phyloP scores from a whole-genome alignment of 305 asterid genomes.

The Caryopteris hybrid region DNA sequence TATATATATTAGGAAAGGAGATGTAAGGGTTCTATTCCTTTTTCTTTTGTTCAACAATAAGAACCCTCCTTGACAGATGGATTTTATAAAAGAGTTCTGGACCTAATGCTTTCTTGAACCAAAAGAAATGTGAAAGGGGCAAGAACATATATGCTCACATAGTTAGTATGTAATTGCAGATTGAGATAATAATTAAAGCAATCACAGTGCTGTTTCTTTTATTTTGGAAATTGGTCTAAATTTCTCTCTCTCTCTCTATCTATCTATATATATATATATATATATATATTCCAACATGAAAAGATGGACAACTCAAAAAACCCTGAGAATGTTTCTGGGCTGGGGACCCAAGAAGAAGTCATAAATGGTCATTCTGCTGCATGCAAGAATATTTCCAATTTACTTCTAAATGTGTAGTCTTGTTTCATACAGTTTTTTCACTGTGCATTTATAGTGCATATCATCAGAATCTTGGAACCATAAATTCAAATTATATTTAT shows the following conservation, averaged over 20 bases:
- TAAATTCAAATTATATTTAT: no score
- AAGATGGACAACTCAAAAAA: no score
- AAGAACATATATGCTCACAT: no score
- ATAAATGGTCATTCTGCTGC: background rate
- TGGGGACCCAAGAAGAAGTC: background rate
- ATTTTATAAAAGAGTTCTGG: no score
- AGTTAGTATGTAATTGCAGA: background rate
- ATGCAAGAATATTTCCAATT: constrained; percentile 1
- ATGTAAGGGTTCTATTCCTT: constrained; percentile 26
- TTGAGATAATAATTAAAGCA: background rate
- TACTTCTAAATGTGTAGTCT: background rate
- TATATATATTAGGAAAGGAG: no score
- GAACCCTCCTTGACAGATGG: background rate
- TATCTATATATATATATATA: no score
- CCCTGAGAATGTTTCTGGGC: background rate
- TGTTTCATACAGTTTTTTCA: background rate
- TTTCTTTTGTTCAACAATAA: background rate
- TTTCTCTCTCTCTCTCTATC: background rate
- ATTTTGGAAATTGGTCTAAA: background rate
- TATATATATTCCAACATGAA: no score
- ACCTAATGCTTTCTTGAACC: constrained; percentile 18
- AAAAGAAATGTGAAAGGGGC: no score
- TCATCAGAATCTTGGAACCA: no score
- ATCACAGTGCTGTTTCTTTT: background rate
- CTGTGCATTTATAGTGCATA: no score